Base-by-base conservation (phyloP, 257 asterid species). In the Mitragyna speciosa region DNA sequence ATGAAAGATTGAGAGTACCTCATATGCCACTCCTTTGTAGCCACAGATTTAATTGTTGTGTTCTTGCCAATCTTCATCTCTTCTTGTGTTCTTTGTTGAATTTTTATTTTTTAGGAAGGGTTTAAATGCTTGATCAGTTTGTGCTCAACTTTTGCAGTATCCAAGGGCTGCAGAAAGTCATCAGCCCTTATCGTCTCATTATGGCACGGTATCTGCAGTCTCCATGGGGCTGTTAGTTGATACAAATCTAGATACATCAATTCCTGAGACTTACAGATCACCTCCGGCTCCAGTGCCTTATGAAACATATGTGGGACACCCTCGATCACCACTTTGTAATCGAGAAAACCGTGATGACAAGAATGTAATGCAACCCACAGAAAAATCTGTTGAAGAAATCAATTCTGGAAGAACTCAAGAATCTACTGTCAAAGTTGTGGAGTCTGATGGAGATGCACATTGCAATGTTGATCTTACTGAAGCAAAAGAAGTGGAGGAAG, bases 231-330 rank as follows among this genome's bases (percentile, higher is more conserved):
- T 89, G 73, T 85, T 93, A 87, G 98, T 95, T 7, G 99, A 95
- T 82, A 91, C 98, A 67, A 95, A 93, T 89, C 88, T 91, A 80
- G 97, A 91, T 82, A 91, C 98, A 48, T 87, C 98, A 70, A 84
- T 86, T 78, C 98, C 93, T 41, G 97, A 92, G 81, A 90, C 98
- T 67, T 95, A 90, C 83, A 85, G 88, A 39, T 86, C 96, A 52
- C 97, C 98, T 66, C 97, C 98, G 61, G 88, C 88, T 31, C 98
- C 97, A 36, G 79, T 90, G 76, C 97, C 97, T 48, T 93, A 88
- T 85, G 97, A 93, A 78, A 86, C 86, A 56, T 66, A 78, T 77
- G 89, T 71, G 63, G 88, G 86, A 72, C 80, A 10, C 73, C 91
- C 93, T 78, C 83, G 80, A 51, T 85, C 91, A 1, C 86, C 86